Conservation (phyloP, 108 stramenopile species). For the Tribonema minus region DNA sequence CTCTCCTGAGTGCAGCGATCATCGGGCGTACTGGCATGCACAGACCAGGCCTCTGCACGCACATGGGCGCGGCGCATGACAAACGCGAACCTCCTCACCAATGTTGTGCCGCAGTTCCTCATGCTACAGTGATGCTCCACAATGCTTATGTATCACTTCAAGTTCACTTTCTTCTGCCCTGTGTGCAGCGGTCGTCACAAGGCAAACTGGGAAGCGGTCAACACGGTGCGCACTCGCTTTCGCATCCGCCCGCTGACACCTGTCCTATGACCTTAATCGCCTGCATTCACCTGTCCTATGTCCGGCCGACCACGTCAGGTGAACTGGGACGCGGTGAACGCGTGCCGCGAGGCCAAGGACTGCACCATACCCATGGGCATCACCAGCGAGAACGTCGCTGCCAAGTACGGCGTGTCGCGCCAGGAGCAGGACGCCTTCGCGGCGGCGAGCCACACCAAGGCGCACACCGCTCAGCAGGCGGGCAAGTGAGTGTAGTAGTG, state of each 20-base stretch:
- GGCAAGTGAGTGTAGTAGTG: conserved; percentile 75
- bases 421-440: conserved; percentile 77
- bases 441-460: conserved; percentile 74
- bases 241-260: too few species aligned
- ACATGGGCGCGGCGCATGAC: too few species aligned
- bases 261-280: too few species aligned
- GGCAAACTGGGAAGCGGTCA: not conserved
- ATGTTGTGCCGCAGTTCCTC: too few species aligned
- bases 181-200: not conserved
- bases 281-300: too few species aligned
- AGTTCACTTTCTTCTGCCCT: not conserved
- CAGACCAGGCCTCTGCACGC: too few species aligned
- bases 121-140: too few species aligned
- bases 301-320: conserved; percentile 67
- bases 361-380: conserved; percentile 83
- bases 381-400: conserved; percentile 86
- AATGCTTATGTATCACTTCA: not conserved
- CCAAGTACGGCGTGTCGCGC: conserved; percentile 59
- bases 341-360: not conserved
- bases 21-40: too few species aligned
- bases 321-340: conserved; percentile 66
- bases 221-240: not conserved
- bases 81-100: too few species aligned
- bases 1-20: too few species aligned
- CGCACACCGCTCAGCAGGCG: conserved; percentile 65